phyloP scores from a whole-genome alignment of 1,139 yeast species.

The Zygotorulaspora mrakii region DNA sequence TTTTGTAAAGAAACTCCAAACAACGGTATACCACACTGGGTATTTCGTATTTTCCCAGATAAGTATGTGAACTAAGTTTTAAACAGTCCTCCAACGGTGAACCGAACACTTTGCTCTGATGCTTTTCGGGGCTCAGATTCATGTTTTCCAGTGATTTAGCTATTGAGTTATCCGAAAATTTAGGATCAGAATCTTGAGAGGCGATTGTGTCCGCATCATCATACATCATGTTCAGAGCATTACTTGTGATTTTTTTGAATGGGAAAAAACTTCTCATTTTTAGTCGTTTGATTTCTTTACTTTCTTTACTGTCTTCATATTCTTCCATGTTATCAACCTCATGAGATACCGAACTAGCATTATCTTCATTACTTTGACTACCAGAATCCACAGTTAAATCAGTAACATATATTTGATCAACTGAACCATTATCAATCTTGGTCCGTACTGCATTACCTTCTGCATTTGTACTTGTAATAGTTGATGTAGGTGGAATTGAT shows the following conservation, averaged over 20 bases:
- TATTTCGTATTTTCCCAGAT: constrained; percentile 45
- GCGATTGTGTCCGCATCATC: constrained; percentile 13
- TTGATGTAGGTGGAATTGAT: constrained; percentile 13
- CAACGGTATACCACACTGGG: constrained; percentile 82
- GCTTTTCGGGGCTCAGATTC: constrained; percentile 24
- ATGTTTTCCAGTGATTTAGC: constrained; percentile 31
- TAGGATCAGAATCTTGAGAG: constrained; percentile 18
- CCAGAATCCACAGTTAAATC: constrained; percentile 16
- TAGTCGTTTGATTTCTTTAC: constrained; percentile 43
- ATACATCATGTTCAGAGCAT: constrained; percentile 13
- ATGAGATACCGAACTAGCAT: constrained; percentile 20
- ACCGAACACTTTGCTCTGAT: constrained; percentile 53
- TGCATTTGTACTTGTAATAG: constrained; percentile 10
- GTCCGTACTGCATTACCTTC: constrained; percentile 9
- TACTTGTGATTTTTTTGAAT: constrained; percentile 42
- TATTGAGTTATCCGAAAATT: constrained; percentile 26
- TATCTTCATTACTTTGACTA: constrained; percentile 4
- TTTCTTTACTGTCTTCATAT: constrained; percentile 32
- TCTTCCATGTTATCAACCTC: constrained; percentile 27
- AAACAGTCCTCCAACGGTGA: constrained; percentile 54
- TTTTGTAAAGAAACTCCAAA: constrained; percentile 59
- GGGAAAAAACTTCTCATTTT: constrained; percentile 62
- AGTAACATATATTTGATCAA: constrained; percentile 22
- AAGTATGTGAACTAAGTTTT: constrained; percentile 46
- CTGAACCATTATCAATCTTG: constrained; percentile 7